Conservation (phyloP, 2,329 filamentous ascomycete species). For the Zymoseptoria tritici region DNA sequence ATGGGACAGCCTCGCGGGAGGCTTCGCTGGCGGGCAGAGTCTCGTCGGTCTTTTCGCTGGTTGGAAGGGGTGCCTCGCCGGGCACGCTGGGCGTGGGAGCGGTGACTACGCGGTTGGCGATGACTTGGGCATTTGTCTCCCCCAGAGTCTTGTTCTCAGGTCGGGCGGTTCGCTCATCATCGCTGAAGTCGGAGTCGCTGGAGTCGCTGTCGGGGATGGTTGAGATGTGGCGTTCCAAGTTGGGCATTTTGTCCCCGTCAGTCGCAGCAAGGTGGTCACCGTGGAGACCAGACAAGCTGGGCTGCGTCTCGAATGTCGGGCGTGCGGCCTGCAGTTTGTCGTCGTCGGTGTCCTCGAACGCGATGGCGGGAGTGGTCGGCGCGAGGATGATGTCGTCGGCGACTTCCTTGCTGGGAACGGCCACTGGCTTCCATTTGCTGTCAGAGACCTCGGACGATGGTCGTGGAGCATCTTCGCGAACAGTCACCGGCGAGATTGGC, state of each 20-base stretch:
- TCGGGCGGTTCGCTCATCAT: not conserved
- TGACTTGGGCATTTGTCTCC: not conserved
- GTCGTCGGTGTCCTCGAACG: conserved; percentile 5
- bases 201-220: conserved; percentile 22
- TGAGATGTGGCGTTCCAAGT: conserved; percentile 28
- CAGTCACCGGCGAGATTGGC: not conserved
- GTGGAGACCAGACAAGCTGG: conserved; percentile 4
- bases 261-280: conserved; percentile 3
- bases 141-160: not conserved
- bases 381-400: conserved; percentile 1
- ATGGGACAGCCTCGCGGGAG: conserved; percentile 8
- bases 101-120: conserved; percentile 3
- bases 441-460: not conserved
- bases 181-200: conserved; percentile 10
- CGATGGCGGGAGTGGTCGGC: conserved; percentile 1
- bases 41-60: conserved; percentile 5
- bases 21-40: conserved; percentile 6
- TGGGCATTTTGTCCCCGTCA: conserved; percentile 11
- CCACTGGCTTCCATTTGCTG: conserved; percentile 4
- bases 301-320: conserved; percentile 11
- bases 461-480: conserved; percentile 1
- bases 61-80: conserved; percentile 3
- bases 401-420: not conserved
- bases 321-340: not conserved
- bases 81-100: conserved; percentile 1